A percentile compares a stretch with the other conserved stretches of the same genome.
Evolutionary conservation across 2,329 filamentous ascomycete species (phyloP).

Genomic region (Phyllosticta paracitricarpa): DNA sequence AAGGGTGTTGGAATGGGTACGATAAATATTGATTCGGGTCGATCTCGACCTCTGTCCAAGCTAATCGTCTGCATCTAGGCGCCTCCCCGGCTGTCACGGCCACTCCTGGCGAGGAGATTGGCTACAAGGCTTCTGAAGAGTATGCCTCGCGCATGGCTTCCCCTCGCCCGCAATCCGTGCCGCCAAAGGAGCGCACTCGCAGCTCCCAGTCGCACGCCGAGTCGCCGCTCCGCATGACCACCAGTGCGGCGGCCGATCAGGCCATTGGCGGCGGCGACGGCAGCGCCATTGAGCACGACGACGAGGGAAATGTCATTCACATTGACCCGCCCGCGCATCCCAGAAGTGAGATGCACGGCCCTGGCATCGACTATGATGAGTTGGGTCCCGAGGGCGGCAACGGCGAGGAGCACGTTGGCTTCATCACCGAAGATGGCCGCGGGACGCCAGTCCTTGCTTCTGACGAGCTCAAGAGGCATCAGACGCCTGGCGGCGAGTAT

Average conservation of each 20-base stretch:
- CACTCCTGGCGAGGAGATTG: slow-evolving; percentile 84
- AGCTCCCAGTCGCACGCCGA: slow-evolving; percentile 37
- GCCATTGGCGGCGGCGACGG: slow-evolving; percentile 12
- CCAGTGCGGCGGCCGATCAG: slow-evolving; percentile 15
- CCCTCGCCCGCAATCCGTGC: slow-evolving; percentile 45
- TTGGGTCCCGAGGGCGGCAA: slow-evolving; percentile 38
- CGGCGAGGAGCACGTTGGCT: slow-evolving; percentile 37
- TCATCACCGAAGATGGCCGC: slow-evolving; percentile 51
- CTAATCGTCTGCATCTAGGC: slow-evolving; percentile 47
- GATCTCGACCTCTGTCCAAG: slow-evolving; percentile 6
- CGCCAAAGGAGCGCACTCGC: slow-evolving; percentile 35
- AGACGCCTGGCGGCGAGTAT: slow-evolving; percentile 48
- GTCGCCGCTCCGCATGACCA: slow-evolving; percentile 35
- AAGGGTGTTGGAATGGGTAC: slow-evolving; percentile 44
- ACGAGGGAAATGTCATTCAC: slow-evolving; percentile 57
- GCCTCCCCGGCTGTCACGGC: slow-evolving; percentile 52
- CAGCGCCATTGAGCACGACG: slow-evolving; percentile 31
- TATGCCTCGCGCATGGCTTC: slow-evolving; percentile 68
- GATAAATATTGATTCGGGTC: slow-evolving; percentile 16
- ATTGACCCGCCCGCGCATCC: slow-evolving; percentile 56
- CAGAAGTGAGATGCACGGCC: slow-evolving; percentile 33
- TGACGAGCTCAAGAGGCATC: slow-evolving; percentile 71
- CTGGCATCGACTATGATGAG: slow-evolving; percentile 44
- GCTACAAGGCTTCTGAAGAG: slow-evolving; percentile 77
- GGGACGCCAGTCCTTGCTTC: slow-evolving; percentile 75